phyloP scores from a whole-genome alignment of 805 yeast species.

The Candida manassasensis region DNA sequence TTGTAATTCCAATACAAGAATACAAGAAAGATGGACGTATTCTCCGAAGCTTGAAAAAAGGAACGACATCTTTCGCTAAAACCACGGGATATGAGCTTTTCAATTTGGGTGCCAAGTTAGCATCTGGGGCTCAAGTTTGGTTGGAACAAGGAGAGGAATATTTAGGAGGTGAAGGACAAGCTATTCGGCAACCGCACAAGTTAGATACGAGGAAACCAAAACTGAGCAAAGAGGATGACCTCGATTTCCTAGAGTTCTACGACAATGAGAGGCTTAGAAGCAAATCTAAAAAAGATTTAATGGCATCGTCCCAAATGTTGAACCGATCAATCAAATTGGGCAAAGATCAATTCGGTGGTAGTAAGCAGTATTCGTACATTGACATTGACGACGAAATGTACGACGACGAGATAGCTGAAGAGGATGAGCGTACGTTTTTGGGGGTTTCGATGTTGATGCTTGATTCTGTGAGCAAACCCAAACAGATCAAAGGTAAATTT shows the following conservation, averaged over 20 bases:
- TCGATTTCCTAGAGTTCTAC: constrained; percentile 20
- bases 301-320: constrained; percentile 24
- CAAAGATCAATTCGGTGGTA: constrained; percentile 17
- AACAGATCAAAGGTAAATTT: constrained; percentile 2
- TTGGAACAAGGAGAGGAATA: constrained; percentile 76
- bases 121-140: constrained; percentile 81
- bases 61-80: constrained; percentile 67
- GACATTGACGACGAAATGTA: constrained; percentile 29
- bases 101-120: constrained; percentile 76
- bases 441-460: constrained; percentile 22
- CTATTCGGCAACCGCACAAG: constrained; percentile 9
- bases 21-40: constrained; percentile 69
- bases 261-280: constrained; percentile 17
- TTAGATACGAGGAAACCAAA: not conserved
- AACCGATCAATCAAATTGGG: constrained; percentile 16
- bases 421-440: constrained; percentile 10
- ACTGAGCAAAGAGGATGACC: not conserved
- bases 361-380: constrained; percentile 25
- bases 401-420: constrained; percentile 11
- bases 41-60: constrained; percentile 67
- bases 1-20: constrained; percentile 70
- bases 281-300: constrained; percentile 11
- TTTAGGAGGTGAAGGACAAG: constrained; percentile 65
- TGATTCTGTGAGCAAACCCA: constrained; percentile 9
- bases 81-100: constrained; percentile 77